phyloP scores from a whole-genome alignment of 2,329 filamentous ascomycete species.

The Phyllosticta capitalensis region DNA sequence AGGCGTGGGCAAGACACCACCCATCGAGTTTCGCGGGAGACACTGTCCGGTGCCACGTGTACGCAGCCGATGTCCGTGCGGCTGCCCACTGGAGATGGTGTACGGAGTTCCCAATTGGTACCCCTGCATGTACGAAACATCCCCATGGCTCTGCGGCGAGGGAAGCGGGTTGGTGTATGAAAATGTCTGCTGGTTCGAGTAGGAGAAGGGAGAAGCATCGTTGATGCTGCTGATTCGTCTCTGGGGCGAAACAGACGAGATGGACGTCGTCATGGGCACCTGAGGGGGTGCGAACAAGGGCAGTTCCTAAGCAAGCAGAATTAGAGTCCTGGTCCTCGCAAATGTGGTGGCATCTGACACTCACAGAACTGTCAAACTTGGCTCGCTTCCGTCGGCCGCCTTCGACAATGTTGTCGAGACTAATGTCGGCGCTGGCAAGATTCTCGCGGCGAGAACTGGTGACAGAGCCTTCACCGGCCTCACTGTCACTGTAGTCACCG shows the following conservation, averaged over 20 bases:
- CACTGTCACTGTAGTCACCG: constrained; percentile 78
- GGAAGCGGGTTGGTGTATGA: constrained; percentile 67
- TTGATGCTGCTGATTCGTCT: constrained; percentile 67
- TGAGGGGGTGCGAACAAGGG: constrained; percentile 79
- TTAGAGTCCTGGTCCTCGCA: constrained; percentile 15
- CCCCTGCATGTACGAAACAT: constrained; percentile 27
- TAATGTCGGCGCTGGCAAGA: constrained; percentile 91
- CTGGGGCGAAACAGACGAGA: constrained; percentile 89
- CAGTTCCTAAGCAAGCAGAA: constrained; percentile 58
- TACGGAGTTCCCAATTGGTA: constrained; percentile 24
- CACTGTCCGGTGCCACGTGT: constrained; percentile 29
- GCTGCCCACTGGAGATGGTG: constrained; percentile 23
- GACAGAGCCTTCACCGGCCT: constrained; percentile 67
- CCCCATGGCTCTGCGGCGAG: constrained; percentile 67
- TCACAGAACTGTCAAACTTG: constrained; percentile 94
- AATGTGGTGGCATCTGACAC: constrained; percentile 30
- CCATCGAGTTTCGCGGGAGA: constrained; percentile 32
- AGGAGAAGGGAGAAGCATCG: constrained; percentile 63
- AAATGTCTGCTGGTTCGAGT: constrained; percentile 70
- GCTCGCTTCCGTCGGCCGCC: constrained; percentile 90
- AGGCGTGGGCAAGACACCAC: constrained; percentile 61
- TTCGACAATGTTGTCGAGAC: constrained; percentile 95
- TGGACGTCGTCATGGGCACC: constrained; percentile 84
- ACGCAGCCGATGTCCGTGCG: constrained; percentile 25
- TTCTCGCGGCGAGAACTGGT: constrained; percentile 68